phyloP scores from a whole-genome alignment of 257 asterid genomes.

The Solanum sejunctum region DNA sequence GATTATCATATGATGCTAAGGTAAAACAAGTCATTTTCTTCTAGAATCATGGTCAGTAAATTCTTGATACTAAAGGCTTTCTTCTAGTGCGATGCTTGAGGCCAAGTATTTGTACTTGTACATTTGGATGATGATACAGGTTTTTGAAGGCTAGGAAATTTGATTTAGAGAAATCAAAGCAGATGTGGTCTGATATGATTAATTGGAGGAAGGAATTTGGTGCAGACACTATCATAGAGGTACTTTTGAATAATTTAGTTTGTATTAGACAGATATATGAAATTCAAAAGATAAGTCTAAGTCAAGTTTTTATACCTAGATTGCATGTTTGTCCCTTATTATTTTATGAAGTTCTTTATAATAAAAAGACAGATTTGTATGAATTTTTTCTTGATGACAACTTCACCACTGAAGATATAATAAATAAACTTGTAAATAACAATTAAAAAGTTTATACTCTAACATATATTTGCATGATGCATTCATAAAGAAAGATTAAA shows the following conservation, averaged over 20 bases:
- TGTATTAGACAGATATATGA: not conserved
- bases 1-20: constrained; percentile 85
- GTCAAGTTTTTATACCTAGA: not conserved
- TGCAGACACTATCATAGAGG: constrained; percentile 75
- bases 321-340: too few species aligned
- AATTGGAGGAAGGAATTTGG: constrained; percentile 95
- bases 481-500: too few species aligned
- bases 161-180: constrained; percentile 79
- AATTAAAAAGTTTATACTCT: too few species aligned
- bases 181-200: constrained; percentile 96
- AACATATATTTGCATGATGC: too few species aligned
- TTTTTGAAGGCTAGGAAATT: constrained; percentile 86
- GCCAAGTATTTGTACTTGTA: not conserved
- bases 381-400: too few species aligned
- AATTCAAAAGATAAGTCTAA: not conserved
- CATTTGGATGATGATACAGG: constrained; percentile 22
- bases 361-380: too few species aligned
- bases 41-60: not conserved
- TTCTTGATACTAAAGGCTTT: not conserved
- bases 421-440: too few species aligned
- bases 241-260: not conserved
- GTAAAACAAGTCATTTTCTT: constrained; percentile 7
- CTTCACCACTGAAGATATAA: too few species aligned
- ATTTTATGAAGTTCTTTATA: too few species aligned
- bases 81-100: not conserved